phyloP scores from a whole-genome alignment of 192 early-diverging fungal genomes.

The Coemansia sp. region DNA sequence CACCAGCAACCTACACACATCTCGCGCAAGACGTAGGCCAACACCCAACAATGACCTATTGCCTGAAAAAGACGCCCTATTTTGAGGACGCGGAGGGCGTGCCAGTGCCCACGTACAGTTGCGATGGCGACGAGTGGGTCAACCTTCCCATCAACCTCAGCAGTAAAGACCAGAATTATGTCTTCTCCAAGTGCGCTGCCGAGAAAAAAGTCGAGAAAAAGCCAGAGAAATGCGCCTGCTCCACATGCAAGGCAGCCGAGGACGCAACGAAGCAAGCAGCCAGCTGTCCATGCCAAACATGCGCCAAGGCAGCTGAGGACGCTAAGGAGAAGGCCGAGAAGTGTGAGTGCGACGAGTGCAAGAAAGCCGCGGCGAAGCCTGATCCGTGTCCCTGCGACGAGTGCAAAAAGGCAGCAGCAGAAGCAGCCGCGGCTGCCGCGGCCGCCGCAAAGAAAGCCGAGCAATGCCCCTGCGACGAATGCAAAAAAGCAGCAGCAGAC shows the following conservation, averaged over 20 bases:
- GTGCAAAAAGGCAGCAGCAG: constrained; percentile 38
- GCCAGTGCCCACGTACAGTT: constrained; percentile 49
- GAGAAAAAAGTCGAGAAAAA: constrained; percentile 26
- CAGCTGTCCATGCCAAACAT: constrained; percentile 32
- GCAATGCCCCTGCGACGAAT: constrained; percentile 29
- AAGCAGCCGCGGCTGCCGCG: constrained; percentile 19
- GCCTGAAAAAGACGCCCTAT: constrained; percentile 50
- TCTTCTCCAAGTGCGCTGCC: constrained; percentile 40
- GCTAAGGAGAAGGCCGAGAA: constrained; percentile 38
- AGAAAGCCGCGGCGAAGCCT: constrained; percentile 28
- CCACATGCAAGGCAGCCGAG: constrained; percentile 32
- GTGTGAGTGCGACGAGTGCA: constrained; percentile 32
- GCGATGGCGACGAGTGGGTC: constrained; percentile 53
- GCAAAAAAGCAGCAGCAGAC: constrained; percentile 18
- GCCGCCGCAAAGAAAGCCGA: constrained; percentile 14
- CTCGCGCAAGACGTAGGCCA: not conserved
- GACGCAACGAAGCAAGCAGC: constrained; percentile 32
- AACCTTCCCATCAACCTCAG: constrained; percentile 52
- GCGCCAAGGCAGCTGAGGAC: constrained; percentile 35
- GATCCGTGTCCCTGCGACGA: constrained; percentile 27
- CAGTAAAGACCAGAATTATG: constrained; percentile 48
- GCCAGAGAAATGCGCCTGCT: constrained; percentile 28
- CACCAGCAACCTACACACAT: constrained; percentile 2
- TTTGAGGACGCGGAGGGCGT: constrained; percentile 34
- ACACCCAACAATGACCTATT: constrained; percentile 40